Percentiles rank a stretch among this genome's conserved stretches.
Conservation (phyloP, 192 early-diverging fungal species). For the Umbelopsis ramanniana region DNA sequence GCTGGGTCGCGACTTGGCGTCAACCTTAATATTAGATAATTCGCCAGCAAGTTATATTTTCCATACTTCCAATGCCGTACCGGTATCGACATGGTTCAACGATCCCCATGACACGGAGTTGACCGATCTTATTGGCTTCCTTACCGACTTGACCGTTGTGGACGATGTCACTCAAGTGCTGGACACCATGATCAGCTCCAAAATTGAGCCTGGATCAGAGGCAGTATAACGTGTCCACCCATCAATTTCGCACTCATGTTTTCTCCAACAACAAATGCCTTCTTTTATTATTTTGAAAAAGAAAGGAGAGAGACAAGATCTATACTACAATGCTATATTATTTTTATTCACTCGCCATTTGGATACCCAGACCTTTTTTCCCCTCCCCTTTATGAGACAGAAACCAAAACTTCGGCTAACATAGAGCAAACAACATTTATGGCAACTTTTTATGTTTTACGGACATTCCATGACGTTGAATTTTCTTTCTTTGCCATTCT, state of each 20-base stretch:
- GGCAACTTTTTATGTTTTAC: not conserved
- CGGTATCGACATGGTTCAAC: slow-evolving; percentile 96
- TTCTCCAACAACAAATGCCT: not conserved
- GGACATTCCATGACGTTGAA: not conserved
- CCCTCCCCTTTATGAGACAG: not conserved
- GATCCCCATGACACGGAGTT: slow-evolving; percentile 96
- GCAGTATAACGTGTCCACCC: not conserved
- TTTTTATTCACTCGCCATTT: slow-evolving; percentile 17
- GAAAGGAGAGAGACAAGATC: not conserved
- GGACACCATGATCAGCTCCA: slow-evolving; percentile 47
- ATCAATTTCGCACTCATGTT: no score
- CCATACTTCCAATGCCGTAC: slow-evolving; percentile 95
- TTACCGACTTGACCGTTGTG: slow-evolving; percentile 87
- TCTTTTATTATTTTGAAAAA: no score
- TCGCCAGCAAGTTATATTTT: slow-evolving; percentile 96
- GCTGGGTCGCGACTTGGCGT: slow-evolving; percentile 83
- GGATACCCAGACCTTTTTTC: slow-evolving; percentile 8
- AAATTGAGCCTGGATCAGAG: not conserved
- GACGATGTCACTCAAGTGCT: slow-evolving; percentile 88
- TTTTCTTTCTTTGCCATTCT: not conserved
- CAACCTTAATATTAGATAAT: slow-evolving; percentile 95
- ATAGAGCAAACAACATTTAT: not conserved
- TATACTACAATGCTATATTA: slow-evolving; percentile 7
- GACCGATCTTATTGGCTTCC: slow-evolving; percentile 91
- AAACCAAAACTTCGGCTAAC: not conserved